Evolutionary conservation across 2,329 filamentous ascomycete species (phyloP).

Genomic region (Paraphoma sp.): DNA sequence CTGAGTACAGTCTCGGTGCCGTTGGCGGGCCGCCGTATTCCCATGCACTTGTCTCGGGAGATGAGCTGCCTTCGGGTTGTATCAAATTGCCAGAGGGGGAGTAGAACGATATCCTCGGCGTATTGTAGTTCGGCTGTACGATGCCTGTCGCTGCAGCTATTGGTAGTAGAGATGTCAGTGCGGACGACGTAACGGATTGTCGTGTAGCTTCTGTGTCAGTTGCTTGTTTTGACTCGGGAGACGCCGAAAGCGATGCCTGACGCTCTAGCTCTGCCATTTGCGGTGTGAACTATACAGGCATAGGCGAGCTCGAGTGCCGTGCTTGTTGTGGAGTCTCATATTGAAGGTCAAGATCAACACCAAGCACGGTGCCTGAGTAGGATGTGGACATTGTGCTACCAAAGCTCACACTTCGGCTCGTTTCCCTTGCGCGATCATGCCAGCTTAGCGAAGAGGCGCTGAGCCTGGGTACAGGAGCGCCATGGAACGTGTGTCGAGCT

Average conservation of each 20-base stretch:
- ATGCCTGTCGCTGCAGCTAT: slow-evolving; percentile 47
- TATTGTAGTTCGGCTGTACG: slow-evolving; percentile 33
- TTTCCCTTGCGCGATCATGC: slow-evolving; percentile 18
- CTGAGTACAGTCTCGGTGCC: slow-evolving; percentile 7
- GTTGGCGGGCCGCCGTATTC: slow-evolving; percentile 11
- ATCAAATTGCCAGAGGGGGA: slow-evolving; percentile 46
- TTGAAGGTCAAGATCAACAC: slow-evolving; percentile 44
- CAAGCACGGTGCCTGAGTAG: slow-evolving; percentile 44
- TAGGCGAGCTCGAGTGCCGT: slow-evolving; percentile 28
- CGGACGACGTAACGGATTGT: slow-evolving; percentile 42
- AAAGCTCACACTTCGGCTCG: slow-evolving; percentile 39
- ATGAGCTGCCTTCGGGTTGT: slow-evolving; percentile 28
- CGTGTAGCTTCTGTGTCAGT: slow-evolving; percentile 3
- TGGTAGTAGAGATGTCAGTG: slow-evolving; percentile 44
- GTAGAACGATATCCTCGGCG: slow-evolving; percentile 40
- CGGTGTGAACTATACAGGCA: slow-evolving; percentile 34
- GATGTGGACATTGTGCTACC: slow-evolving; percentile 43
- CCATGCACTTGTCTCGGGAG: slow-evolving; percentile 13
- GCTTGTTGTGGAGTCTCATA: slow-evolving; percentile 19
- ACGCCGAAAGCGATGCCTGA: slow-evolving; percentile 17
- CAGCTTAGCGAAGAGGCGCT: slow-evolving; percentile 27
- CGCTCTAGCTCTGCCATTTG: slow-evolving; percentile 27
- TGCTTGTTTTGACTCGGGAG: slow-evolving; percentile 9
- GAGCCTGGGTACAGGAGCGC: slow-evolving; percentile 24
- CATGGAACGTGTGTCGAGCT: slow-evolving; percentile 30